Conservation (phyloP, 202 grass and related monocot species). For the Hordeum pubiflorum region DNA sequence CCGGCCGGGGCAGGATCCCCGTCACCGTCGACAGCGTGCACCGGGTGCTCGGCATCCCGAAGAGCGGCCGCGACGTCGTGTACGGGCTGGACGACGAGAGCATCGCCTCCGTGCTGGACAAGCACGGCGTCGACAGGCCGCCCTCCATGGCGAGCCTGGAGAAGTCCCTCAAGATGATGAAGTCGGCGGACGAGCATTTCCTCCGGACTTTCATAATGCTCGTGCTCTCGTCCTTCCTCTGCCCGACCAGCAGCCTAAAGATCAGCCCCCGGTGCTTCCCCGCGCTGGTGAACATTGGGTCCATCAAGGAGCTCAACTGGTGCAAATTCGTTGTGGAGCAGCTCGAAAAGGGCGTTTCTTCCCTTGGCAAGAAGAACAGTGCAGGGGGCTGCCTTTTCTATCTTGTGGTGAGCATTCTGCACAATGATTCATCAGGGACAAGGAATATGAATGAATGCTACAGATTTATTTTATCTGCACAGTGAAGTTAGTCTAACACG, state of each 20-base stretch:
- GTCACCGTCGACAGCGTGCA: slow-evolving; percentile 21
- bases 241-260: not conserved
- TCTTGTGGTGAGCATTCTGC: not conserved
- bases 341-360: not conserved
- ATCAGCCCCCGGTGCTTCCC: slow-evolving; percentile 24
- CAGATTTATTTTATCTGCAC: not conserved
- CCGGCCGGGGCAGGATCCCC: slow-evolving; percentile 2
- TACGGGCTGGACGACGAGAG: not conserved
- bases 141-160: not conserved
- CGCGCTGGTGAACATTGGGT: not conserved
- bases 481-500: not conserved
- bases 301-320: slow-evolving; percentile 17
- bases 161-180: slow-evolving; percentile 13
- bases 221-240: slow-evolving; percentile 5
- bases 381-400: slow-evolving; percentile 20
- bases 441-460: not conserved
- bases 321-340: slow-evolving; percentile 20
- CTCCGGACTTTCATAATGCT: slow-evolving; percentile 14
- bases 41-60: slow-evolving; percentile 10
- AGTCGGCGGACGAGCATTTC: slow-evolving; percentile 21
- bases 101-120: not conserved
- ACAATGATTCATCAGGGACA: not conserved
- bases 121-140: not conserved
- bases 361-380: not conserved
- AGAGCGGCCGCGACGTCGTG: not conserved